These are phyloP conservation scores for Tricholoma bakamatsutake DNA, from an alignment of 768 basidiomycete species.

Conservation along the genomic window DNA sequence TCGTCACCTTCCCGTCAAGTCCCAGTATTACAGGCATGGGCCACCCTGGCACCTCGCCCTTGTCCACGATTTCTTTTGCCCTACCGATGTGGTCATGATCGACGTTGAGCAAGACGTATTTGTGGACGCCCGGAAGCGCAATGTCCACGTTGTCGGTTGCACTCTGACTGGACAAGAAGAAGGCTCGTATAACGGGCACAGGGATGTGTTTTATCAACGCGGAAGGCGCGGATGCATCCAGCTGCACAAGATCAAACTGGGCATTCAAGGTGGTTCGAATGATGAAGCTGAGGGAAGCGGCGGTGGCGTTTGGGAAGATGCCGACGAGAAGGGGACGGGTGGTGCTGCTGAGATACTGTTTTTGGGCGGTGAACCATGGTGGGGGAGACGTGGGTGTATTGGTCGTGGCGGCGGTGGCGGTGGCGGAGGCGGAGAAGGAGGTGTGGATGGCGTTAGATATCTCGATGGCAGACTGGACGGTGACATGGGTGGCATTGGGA, in stretches of 20 bases:
- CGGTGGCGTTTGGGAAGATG: constrained; percentile 9
- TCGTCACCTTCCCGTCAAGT: neutral
- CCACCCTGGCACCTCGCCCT: constrained; percentile 8
- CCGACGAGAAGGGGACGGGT: constrained; percentile 11
- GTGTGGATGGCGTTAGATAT: constrained; percentile 6
- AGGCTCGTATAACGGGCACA: constrained; percentile 18
- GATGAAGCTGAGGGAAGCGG: constrained; percentile 11
- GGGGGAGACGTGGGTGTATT: neutral
- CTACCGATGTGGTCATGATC: neutral
- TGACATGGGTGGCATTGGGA: neutral
- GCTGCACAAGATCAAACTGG: constrained; percentile 13
- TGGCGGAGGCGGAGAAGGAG: neutral
- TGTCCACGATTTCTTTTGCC: constrained; percentile 4
- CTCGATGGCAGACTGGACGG: constrained; percentile 1
- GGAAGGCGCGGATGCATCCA: constrained; percentile 9
- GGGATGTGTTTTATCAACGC: constrained; percentile 16
- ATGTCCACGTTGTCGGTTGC: neutral
- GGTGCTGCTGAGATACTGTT: neutral
- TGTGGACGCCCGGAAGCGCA: constrained; percentile 6
- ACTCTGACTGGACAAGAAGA: neutral
- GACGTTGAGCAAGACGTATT: constrained; percentile 1
- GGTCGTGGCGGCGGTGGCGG: neutral
- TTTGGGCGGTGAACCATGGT: constrained; percentile 14
- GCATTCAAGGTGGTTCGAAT: constrained; percentile 6
- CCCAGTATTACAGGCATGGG: constrained; percentile 9